These are phyloP conservation scores for Trichoderma erinaceum DNA, from an alignment of 495 filamentous ascomycete species.

Conservation along the genomic window DNA sequence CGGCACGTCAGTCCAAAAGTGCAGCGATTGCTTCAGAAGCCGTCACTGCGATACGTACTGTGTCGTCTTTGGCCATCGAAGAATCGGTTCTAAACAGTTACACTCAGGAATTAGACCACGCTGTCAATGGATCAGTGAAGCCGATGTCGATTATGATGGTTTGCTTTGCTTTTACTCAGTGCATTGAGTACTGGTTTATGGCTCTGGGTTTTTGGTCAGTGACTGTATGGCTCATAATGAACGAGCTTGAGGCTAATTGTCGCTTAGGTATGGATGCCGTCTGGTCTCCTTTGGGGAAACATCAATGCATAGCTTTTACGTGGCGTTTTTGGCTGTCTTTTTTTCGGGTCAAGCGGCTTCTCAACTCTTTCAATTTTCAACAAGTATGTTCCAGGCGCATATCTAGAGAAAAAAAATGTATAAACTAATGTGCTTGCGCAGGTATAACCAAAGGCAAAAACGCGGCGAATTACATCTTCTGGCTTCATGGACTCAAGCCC, in stretches of 20 bases:
- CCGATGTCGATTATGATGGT: slow-evolving; percentile 21
- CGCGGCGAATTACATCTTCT: slow-evolving; percentile 44
- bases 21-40: slow-evolving; percentile 45
- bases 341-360: slow-evolving; percentile 48
- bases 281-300: slow-evolving; percentile 45
- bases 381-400: slow-evolving; percentile 19
- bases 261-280: slow-evolving; percentile 37
- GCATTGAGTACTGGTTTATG: slow-evolving; percentile 37
- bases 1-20: slow-evolving; percentile 21
- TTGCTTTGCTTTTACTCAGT: slow-evolving; percentile 26
- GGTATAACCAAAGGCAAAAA: slow-evolving; percentile 40
- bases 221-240: neutral
- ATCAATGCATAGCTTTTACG: slow-evolving; percentile 45
- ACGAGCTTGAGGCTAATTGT: neutral
- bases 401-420: neutral
- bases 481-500: slow-evolving; percentile 31
- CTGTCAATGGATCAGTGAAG: slow-evolving; percentile 25
- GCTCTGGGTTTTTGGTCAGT: slow-evolving; percentile 54
- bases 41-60: slow-evolving; percentile 48
- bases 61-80: slow-evolving; percentile 45
- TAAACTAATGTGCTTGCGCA: slow-evolving; percentile 9
- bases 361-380: slow-evolving; percentile 46
- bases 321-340: slow-evolving; percentile 53
- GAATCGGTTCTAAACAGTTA: slow-evolving; percentile 26
- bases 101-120: slow-evolving; percentile 5